These are phyloP conservation scores for Neonectria faginata DNA, from an alignment of 2,329 filamentous ascomycete genomes.

Conservation along the genomic window DNA sequence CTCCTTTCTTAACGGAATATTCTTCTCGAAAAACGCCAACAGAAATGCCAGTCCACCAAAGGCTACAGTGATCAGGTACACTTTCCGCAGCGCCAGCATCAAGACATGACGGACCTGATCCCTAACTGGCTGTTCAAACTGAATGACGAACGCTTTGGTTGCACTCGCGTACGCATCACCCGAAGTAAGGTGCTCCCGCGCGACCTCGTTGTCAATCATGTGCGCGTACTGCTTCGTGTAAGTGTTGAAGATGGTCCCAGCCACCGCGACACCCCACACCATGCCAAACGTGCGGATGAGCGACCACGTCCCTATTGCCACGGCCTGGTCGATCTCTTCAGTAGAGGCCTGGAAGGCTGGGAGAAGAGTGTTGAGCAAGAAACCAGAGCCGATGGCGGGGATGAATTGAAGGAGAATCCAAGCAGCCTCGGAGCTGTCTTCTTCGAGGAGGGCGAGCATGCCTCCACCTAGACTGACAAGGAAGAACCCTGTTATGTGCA, in stretches of 20 bases:
- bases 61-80: conserved; percentile 40
- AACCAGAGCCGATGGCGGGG: conserved; percentile 54
- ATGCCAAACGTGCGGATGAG: conserved; percentile 60
- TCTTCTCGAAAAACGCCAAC: conserved; percentile 43
- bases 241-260: conserved; percentile 55
- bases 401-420: conserved; percentile 58
- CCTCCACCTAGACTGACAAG: conserved; percentile 57
- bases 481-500: conserved; percentile 53
- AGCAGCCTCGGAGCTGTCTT: conserved; percentile 46
- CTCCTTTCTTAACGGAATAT: conserved; percentile 43
- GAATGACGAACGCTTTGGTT: conserved; percentile 40
- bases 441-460: conserved; percentile 53
- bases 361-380: conserved; percentile 56
- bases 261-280: conserved; percentile 60
- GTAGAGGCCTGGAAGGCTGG: conserved; percentile 56
- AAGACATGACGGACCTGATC: conserved; percentile 44
- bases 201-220: conserved; percentile 36
- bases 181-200: conserved; percentile 30
- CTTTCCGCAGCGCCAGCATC: conserved; percentile 37
- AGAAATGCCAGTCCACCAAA: conserved; percentile 40
- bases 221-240: conserved; percentile 38
- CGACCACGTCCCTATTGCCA: conserved; percentile 52
- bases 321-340: conserved; percentile 50
- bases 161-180: conserved; percentile 48
- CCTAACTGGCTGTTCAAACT: conserved; percentile 33